phyloP scores from a whole-genome alignment of 192 early-diverging fungal genomes.

The Coemansia sp. region DNA sequence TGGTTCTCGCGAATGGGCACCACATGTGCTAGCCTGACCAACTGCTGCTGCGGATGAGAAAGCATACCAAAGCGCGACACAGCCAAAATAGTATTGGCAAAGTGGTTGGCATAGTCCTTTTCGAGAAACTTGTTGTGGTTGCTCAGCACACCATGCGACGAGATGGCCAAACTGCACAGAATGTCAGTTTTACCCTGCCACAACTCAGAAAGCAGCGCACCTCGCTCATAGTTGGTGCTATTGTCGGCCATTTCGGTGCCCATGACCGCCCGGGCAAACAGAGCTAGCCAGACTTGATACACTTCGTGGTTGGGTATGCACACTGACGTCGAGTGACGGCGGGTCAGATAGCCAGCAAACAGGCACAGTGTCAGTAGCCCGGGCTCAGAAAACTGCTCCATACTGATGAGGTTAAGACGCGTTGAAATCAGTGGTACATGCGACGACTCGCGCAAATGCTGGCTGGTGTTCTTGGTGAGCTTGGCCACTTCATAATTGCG shows the following conservation, averaged over 20 bases:
- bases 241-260: constrained; percentile 14
- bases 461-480: not conserved
- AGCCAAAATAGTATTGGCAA: constrained; percentile 33
- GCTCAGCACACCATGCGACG: constrained; percentile 35
- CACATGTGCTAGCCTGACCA: constrained; percentile 17
- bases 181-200: constrained; percentile 25
- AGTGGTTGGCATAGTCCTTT: constrained; percentile 43
- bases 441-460: not conserved
- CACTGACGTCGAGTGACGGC: constrained; percentile 11
- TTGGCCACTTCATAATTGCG: constrained; percentile 16
- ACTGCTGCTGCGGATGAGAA: constrained; percentile 27
- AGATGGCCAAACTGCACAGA: constrained; percentile 19
- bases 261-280: constrained; percentile 28
- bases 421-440: constrained; percentile 11
- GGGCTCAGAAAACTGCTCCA: constrained; percentile 24
- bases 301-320: constrained; percentile 40
- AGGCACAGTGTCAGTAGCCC: constrained; percentile 17
- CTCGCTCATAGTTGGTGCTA: constrained; percentile 22
- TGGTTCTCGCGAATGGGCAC: constrained; percentile 22
- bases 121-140: constrained; percentile 39
- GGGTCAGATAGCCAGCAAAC: constrained; percentile 18
- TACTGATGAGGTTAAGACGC: constrained; percentile 12
- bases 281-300: constrained; percentile 20
- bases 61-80: constrained; percentile 36
- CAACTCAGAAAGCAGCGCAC: constrained; percentile 23